Conservation (phyloP, 441 rosid genomes). For the Populus tomentosa region DNA sequence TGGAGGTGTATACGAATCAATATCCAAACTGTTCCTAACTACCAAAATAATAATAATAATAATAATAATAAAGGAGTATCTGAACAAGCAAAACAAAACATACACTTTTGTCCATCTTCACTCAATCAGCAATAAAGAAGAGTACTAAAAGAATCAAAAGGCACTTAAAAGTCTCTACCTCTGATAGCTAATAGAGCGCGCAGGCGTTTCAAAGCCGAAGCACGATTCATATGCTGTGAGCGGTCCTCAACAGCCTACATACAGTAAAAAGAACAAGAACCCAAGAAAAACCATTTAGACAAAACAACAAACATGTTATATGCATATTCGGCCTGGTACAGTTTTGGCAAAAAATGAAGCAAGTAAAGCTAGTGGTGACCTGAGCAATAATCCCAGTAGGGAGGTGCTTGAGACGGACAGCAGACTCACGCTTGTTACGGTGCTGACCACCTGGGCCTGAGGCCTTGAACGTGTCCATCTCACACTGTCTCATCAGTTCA, state of each 20-base stretch:
- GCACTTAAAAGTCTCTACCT: slow-evolving; percentile 31
- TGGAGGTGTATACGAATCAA: slow-evolving; percentile 61
- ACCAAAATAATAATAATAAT: not conserved
- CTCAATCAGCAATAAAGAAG: not conserved
- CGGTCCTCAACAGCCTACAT: slow-evolving; percentile 74
- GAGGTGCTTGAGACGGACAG: slow-evolving; percentile 77
- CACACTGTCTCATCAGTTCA: slow-evolving; percentile 74
- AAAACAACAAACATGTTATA: slow-evolving; percentile 13
- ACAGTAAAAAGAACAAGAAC: not conserved
- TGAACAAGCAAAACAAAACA: not conserved
- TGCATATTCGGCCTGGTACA: not conserved
- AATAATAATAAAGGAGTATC: not conserved
- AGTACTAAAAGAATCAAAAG: no score
- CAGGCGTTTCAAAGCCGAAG: slow-evolving; percentile 77
- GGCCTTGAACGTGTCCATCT: slow-evolving; percentile 59
- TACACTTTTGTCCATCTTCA: not conserved
- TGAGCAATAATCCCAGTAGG: slow-evolving; percentile 85
- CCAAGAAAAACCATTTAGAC: not conserved
- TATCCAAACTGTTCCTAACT: slow-evolving; percentile 65
- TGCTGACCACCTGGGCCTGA: slow-evolving; percentile 99
- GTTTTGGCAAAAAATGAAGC: not conserved
- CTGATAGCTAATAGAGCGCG: slow-evolving; percentile 73
- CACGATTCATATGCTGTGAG: slow-evolving; percentile 90
- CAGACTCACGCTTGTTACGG: slow-evolving; percentile 97
- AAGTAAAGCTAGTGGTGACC: slow-evolving; percentile 20